Percentiles rank a stretch among this genome's conserved stretches.
Evolutionary conservation across 495 filamentous ascomycete genomes (phyloP).

Genomic region (Trichoderma gamsii): DNA sequence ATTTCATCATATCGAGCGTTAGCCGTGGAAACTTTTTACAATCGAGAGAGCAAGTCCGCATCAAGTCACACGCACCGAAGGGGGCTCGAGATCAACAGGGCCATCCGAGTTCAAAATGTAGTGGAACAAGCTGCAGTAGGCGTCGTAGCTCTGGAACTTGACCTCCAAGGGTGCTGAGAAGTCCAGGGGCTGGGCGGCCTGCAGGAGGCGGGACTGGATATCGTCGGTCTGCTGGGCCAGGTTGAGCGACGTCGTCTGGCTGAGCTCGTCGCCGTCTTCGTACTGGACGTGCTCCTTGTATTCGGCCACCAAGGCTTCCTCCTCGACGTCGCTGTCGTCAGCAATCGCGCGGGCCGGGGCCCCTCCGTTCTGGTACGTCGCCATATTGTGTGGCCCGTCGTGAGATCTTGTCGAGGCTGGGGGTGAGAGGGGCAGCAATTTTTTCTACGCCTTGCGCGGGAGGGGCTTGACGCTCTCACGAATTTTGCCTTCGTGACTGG

Average conservation of each 20-base stretch:
- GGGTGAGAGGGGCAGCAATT: slow-evolving; percentile 20
- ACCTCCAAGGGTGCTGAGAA: slow-evolving; percentile 89
- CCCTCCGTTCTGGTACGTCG: slow-evolving; percentile 44
- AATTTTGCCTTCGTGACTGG: slow-evolving; percentile 16
- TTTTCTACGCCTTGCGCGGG: slow-evolving; percentile 12
- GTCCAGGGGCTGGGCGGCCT: slow-evolving; percentile 89
- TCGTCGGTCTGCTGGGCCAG: slow-evolving; percentile 61
- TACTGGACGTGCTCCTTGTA: slow-evolving; percentile 92
- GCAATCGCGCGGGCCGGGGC: slow-evolving; percentile 51
- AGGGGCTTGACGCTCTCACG: slow-evolving; percentile 10
- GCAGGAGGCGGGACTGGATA: slow-evolving; percentile 81
- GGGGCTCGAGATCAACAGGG: slow-evolving; percentile 91
- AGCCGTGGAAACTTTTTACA: slow-evolving; percentile 17
- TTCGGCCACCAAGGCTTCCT: slow-evolving; percentile 89
- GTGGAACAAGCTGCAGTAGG: slow-evolving; percentile 98
- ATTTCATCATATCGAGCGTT: slow-evolving; percentile 15
- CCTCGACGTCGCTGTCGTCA: slow-evolving; percentile 86
- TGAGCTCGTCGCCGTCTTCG: slow-evolving; percentile 74
- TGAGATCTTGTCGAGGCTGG: slow-evolving; percentile 15
- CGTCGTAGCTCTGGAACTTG: slow-evolving; percentile 97
- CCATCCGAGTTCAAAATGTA: slow-evolving; percentile 98
- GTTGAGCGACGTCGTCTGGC: slow-evolving; percentile 49
- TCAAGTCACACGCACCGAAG: slow-evolving; percentile 61
- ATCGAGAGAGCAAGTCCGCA: neutral
- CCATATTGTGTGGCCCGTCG: slow-evolving; percentile 32